phyloP scores from a whole-genome alignment of 495 filamentous ascomycete species.

The Penicillium coffeae region DNA sequence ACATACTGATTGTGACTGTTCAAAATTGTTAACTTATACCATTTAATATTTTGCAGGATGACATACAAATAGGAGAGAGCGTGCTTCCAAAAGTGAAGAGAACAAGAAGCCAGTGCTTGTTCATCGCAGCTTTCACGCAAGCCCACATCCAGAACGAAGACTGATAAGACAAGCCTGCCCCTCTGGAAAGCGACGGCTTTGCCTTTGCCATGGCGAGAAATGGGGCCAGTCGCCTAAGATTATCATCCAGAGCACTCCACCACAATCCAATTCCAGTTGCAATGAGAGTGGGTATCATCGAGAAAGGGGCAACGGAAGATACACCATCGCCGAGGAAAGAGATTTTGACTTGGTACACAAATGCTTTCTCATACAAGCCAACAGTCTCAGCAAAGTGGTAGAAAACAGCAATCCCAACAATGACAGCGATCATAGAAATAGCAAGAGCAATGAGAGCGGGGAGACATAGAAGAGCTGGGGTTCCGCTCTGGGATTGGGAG shows the following conservation, averaged over 20 bases:
- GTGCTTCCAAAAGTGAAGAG: conserved; percentile 25
- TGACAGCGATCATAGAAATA: conserved; percentile 7
- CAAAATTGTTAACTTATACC: neutral
- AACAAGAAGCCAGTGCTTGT: conserved; percentile 31
- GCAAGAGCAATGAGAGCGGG: conserved; percentile 17
- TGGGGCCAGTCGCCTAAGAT: conserved; percentile 30
- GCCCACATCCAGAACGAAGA: conserved; percentile 31
- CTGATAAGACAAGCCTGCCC: conserved; percentile 26
- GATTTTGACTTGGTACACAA: conserved; percentile 28
- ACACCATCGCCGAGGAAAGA: conserved; percentile 15
- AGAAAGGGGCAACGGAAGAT: conserved; percentile 30
- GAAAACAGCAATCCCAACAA: conserved; percentile 23
- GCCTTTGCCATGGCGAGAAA: conserved; percentile 28
- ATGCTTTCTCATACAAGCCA: conserved; percentile 29
- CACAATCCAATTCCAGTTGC: conserved; percentile 28
- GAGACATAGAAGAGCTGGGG: conserved; percentile 19
- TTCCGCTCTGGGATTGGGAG: conserved; percentile 14
- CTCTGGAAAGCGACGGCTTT: conserved; percentile 6
- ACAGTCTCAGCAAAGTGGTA: conserved; percentile 18
- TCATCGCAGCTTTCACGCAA: conserved; percentile 18
- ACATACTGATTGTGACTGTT: conserved; percentile 37
- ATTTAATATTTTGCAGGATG: neutral
- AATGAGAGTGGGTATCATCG: conserved; percentile 30
- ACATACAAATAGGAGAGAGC: conserved; percentile 33
- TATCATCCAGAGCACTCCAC: conserved; percentile 36